Evolutionary conservation across 495 filamentous ascomycete species (phyloP).

Genomic region (Neohortaea acidophila): DNA sequence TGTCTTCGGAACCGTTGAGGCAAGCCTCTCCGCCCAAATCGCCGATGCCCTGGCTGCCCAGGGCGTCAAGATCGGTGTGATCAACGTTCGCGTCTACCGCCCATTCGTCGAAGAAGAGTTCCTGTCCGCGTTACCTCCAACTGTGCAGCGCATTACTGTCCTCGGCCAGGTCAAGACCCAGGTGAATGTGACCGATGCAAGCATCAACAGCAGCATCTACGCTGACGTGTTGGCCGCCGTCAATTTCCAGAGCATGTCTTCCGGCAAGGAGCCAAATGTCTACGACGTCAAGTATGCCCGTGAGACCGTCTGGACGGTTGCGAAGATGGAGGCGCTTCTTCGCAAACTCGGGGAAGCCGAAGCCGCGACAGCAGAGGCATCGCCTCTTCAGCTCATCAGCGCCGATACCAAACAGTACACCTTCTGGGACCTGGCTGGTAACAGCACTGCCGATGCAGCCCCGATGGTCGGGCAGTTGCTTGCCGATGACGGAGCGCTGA

Average conservation of each 20-base stretch:
- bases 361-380: slow-evolving; percentile 36
- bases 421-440: slow-evolving; percentile 86
- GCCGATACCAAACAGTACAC: slow-evolving; percentile 57
- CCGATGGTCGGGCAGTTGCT: slow-evolving; percentile 54
- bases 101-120: slow-evolving; percentile 93
- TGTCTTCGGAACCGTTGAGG: slow-evolving; percentile 81
- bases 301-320: slow-evolving; percentile 66
- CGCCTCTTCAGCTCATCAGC: slow-evolving; percentile 30
- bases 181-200: slow-evolving; percentile 45
- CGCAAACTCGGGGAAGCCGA: slow-evolving; percentile 24
- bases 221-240: slow-evolving; percentile 75
- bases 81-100: slow-evolving; percentile 84
- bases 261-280: slow-evolving; percentile 42
- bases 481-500: slow-evolving; percentile 56
- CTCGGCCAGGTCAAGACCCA: slow-evolving; percentile 47
- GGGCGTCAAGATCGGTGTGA: slow-evolving; percentile 63
- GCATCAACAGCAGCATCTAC: slow-evolving; percentile 67
- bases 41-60: slow-evolving; percentile 53
- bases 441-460: slow-evolving; percentile 47
- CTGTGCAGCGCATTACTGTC: slow-evolving; percentile 54
- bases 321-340: slow-evolving; percentile 54
- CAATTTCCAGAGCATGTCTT: slow-evolving; percentile 47
- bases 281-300: slow-evolving; percentile 81
- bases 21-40: slow-evolving; percentile 70
- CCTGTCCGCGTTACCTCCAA: slow-evolving; percentile 59